Evolutionary conservation across 2,329 filamentous ascomycete species (phyloP), one percentile per base, ranked within the genome.

Genomic region (Pseudogymnoascus sp.): DNA sequence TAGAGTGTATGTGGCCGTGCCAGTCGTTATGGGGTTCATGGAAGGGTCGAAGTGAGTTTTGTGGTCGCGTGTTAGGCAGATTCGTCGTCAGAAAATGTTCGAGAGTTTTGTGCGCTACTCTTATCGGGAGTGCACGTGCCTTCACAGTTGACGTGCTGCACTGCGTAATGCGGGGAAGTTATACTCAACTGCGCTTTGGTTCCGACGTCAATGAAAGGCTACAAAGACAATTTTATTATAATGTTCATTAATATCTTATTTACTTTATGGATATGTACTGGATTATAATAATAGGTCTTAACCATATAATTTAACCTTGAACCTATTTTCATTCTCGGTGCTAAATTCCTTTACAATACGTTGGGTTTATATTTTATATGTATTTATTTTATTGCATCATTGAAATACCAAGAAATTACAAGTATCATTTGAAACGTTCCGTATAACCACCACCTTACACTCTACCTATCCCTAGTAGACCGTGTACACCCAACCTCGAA

Each of bases 21-120:
- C 28, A 3, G 49, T 56, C 49, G 14, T 11, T 36, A 56, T 56
- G 28, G 28, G 49, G 49, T 56, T 21, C 28, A 56, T 28, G 11
- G 28, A 14, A 16, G 28, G 28, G 49, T 56, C 16, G 49, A 56
- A 7, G 28, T 34, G 49, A 34, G 49, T 56, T 56, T 56, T 18
- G 49, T 56, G 49, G 49, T 56, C 49, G 49, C 49, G 49, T 56
- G 49, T 56, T 56, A 56, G 49, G 49, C 49, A 56, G 49, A 56
- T 21, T 56, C 49, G 49, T 56, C 28, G 49, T 56, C 28, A 36
- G 49, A 56, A 56, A 56, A 56, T 21, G 49, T 56, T 56, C 49
- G 21, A 34, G 49, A 56, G 49, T 56, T 56, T 56, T 56, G 49
- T 56, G 49, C 49, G 49, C 28, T 56, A 56, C 49, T 56, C 49